Base-by-base conservation (phyloP, 192 early-diverging fungal genomes). In the Backusella tuberculispora region DNA sequence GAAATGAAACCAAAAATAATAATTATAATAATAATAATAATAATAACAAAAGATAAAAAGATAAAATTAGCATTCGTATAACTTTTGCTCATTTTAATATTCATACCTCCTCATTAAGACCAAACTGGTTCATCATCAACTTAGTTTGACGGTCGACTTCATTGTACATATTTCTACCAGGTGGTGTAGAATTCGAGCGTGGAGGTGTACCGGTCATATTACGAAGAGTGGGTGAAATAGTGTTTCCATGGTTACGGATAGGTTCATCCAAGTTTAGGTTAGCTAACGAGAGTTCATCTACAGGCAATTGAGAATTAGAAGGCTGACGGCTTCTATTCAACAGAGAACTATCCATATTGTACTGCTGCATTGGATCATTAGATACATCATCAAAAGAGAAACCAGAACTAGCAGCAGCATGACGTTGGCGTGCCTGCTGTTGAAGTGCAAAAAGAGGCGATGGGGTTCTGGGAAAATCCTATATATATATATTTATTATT, bases 381-480 rank as follows among this genome's bases (percentile, higher is more conserved):
- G 45, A 60, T 41, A 65, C 19, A 60, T 75, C 74, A 43, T 75
- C 74, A 53, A 42, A 69, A 6, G 68, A 44, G 26, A 69, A 69
- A 14, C 45, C 68, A 24, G 53, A 60, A 9, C 24, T 60, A 24
- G 53, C 48, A 26, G 66, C 65, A 8, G 63, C 37, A 19, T 74
- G 77, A 21, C 77, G 70, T 75, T 85, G 74, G 17, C 78, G 79
- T 72, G 83, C 63, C 75, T 85, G 66, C 71, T 88, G 77, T 76
- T 84, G 78, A 69, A 81, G 70, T 73, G 83, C 73, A 71, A 81
- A 83, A 5, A 78, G 29, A 17, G 88, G 88, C 3, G 88, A 90
- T 15, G 88, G 86, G 4, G 88, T 88, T 40, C 88, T 68, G 12
- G 88, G 88, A 53, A 88, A 89, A 72, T 88, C 87, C 78, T 82